Conservation (phyloP, 2,329 filamentous ascomycete genomes). For the Emericellopsis atlantica region DNA sequence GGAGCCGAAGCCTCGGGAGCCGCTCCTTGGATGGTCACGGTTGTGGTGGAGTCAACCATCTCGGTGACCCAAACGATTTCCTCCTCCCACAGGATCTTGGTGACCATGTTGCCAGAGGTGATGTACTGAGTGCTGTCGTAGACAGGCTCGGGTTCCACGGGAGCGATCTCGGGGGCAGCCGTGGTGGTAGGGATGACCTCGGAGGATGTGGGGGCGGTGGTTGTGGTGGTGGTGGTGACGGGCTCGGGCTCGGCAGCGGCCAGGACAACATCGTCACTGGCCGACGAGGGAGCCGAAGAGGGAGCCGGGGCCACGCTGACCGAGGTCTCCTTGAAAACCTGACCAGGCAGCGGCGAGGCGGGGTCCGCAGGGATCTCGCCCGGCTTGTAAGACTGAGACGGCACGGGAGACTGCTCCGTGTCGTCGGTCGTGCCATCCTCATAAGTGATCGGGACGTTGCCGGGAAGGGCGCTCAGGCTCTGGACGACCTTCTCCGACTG, state of each 20-base stretch:
- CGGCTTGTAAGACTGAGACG: slow-evolving; percentile 21
- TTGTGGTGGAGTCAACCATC: slow-evolving; percentile 24
- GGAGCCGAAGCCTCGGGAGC: slow-evolving; percentile 4
- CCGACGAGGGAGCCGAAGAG: slow-evolving; percentile 6
- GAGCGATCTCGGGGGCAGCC: slow-evolving; percentile 9
- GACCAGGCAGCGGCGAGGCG: slow-evolving; percentile 24
- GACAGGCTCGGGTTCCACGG: slow-evolving; percentile 20
- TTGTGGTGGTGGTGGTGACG: slow-evolving; percentile 1
- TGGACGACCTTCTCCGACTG: slow-evolving; percentile 29
- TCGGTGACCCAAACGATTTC: slow-evolving; percentile 39
- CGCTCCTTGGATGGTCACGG: slow-evolving; percentile 21
- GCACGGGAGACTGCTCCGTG: slow-evolving; percentile 7
- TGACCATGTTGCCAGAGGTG: slow-evolving; percentile 35
- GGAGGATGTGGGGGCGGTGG: slow-evolving; percentile 1
- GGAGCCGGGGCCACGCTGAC: slow-evolving; percentile 2
- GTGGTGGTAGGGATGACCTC: slow-evolving; percentile 1
- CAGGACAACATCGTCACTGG: background rate
- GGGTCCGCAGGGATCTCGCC: slow-evolving; percentile 18
- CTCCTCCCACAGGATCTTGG: slow-evolving; percentile 45
- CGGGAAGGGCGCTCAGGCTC: slow-evolving; percentile 30
- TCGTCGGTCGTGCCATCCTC: slow-evolving; percentile 9
- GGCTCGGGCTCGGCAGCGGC: slow-evolving; percentile 2
- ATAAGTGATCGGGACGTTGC: slow-evolving; percentile 36
- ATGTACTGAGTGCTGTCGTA: slow-evolving; percentile 37
- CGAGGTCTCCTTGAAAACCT: slow-evolving; percentile 25